phyloP scores from a whole-genome alignment of 148 eudicot genomes.

The Rhododendron ovatum region DNA sequence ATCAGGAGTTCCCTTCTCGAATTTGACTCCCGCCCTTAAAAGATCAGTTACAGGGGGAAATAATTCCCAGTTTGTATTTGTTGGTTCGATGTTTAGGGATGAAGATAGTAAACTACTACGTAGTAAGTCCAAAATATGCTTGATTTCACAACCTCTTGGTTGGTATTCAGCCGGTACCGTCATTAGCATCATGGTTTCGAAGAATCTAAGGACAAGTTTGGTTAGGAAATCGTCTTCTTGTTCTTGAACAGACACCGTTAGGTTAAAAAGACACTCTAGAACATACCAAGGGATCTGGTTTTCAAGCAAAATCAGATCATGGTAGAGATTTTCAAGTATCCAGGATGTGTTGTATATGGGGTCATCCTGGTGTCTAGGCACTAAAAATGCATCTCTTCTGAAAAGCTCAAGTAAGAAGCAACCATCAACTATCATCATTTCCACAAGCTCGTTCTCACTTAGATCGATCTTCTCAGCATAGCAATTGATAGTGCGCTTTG shows the following conservation, averaged over 20 bases:
- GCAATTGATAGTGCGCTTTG: not conserved
- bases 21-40: not conserved
- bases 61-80: not conserved
- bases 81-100: not conserved
- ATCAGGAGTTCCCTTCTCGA: not conserved
- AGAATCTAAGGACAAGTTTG: not conserved
- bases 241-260: not conserved
- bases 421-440: slow-evolving; percentile 1
- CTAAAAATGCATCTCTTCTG: not conserved
- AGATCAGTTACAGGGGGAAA: not conserved
- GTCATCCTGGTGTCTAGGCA: not conserved
- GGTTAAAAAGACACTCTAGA: not conserved
- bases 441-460: not conserved
- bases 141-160: not conserved
- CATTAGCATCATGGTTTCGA: slow-evolving; percentile 2
- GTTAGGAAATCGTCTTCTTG: not conserved
- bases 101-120: not conserved
- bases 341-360: not conserved
- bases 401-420: slow-evolving; percentile 4
- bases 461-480: not conserved
- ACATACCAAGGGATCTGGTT: slow-evolving; percentile 3
- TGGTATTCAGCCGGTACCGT: not conserved
- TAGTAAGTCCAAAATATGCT: not conserved
- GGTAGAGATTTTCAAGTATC: not conserved
- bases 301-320: not conserved